These are phyloP conservation scores for Hibiscus mutabilis DNA, from an alignment of 345 rosid genomes.

Conservation along the genomic window DNA sequence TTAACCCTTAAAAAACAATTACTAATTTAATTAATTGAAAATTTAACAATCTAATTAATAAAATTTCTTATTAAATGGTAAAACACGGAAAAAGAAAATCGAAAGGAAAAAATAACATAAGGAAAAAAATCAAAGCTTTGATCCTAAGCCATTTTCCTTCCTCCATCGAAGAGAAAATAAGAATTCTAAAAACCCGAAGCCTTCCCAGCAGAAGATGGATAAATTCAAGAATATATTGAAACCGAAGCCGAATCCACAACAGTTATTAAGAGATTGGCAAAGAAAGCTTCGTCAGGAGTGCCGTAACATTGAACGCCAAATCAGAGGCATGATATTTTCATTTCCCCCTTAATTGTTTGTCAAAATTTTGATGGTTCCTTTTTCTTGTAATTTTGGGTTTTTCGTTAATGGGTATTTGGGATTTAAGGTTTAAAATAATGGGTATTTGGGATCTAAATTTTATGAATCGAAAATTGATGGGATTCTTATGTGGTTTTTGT, in stretches of 20 bases:
- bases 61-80: too few species aligned
- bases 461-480: background rate
- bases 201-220: constrained; percentile 18
- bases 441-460: constrained; percentile 2
- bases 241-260: constrained; percentile 33
- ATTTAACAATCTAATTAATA: too few species aligned
- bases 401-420: background rate
- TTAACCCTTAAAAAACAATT: too few species aligned
- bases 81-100: constrained; percentile 1
- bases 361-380: background rate
- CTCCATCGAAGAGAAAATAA: background rate
- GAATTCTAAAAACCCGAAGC: background rate
- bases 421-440: background rate
- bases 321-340: constrained; percentile 24
- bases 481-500: background rate
- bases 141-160: constrained; percentile 13
- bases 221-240: constrained; percentile 30
- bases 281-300: constrained; percentile 39
- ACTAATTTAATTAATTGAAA: too few species aligned
- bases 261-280: constrained; percentile 42
- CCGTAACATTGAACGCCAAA: constrained; percentile 35
- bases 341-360: background rate
- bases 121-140: constrained; percentile 7
- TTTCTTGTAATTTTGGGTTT: background rate
- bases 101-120: background rate